A percentile compares a stretch with the other conserved stretches of the same genome.
Conservation (phyloP, 2,329 filamentous ascomycete genomes). For the Pseudogymnoascus sp. region DNA sequence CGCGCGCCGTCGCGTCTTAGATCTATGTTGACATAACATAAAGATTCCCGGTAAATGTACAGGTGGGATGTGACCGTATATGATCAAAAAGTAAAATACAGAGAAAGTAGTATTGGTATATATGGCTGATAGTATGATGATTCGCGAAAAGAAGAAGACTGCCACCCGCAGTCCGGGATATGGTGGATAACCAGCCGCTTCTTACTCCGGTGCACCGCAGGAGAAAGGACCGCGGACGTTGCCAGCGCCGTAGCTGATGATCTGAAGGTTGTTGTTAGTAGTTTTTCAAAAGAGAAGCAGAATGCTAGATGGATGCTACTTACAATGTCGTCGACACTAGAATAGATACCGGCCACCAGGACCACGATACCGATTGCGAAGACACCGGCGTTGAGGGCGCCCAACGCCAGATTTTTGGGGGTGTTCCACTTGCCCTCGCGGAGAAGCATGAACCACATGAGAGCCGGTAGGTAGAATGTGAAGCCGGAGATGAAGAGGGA, state of each 20-base stretch:
- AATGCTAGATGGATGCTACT: slow-evolving; percentile 10
- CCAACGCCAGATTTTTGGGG: slow-evolving; percentile 19
- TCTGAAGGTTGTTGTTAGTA: not conserved
- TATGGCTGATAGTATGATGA: slow-evolving; percentile 6
- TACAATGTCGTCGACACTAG: slow-evolving; percentile 21
- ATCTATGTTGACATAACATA: not conserved
- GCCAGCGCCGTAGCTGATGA: not conserved
- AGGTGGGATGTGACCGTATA: not conserved
- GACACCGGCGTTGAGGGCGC: slow-evolving; percentile 18
- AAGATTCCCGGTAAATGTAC: not conserved
- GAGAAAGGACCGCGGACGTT: not conserved
- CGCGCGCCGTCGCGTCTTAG: not conserved
- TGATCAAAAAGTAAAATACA: not conserved
- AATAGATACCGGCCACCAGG: slow-evolving; percentile 21
- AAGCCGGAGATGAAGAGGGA: slow-evolving; percentile 25
- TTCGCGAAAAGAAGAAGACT: slow-evolving; percentile 3
- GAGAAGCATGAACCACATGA: slow-evolving; percentile 25
- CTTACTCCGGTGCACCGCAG: not conserved
- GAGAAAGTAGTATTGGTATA: slow-evolving; percentile 6
- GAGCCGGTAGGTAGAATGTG: slow-evolving; percentile 24
- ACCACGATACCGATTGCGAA: slow-evolving; percentile 21
- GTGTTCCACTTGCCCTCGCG: slow-evolving; percentile 23
- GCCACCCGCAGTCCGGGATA: not conserved
- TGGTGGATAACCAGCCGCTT: not conserved
- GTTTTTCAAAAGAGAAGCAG: no score